These are phyloP conservation scores for Aaosphaeria pasadenensis DNA, from an alignment of 2,329 filamentous ascomycete genomes.

Conservation along the genomic window DNA sequence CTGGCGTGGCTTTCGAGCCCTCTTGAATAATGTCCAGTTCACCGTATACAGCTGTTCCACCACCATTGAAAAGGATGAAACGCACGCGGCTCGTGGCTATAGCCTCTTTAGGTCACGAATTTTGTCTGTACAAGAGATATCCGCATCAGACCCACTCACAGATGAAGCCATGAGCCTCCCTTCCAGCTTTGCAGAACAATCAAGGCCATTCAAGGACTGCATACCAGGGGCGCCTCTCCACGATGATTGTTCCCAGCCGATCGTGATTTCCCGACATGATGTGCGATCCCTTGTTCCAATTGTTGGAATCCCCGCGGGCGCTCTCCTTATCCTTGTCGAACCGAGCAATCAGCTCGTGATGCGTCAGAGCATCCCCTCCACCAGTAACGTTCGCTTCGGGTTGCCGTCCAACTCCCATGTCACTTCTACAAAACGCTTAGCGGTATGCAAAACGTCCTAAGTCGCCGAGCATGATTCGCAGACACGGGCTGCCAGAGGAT, in stretches of 20 bases:
- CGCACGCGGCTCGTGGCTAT: conserved; percentile 13
- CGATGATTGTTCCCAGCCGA: conserved; percentile 6
- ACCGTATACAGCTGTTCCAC: too few species aligned
- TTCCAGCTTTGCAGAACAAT: too few species aligned
- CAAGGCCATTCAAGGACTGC: too few species aligned
- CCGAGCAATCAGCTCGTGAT: conserved; percentile 11
- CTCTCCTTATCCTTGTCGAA: conserved; percentile 6
- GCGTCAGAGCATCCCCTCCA: conserved; percentile 12
- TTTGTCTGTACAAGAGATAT: too few species aligned
- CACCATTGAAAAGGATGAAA: conserved; percentile 2
- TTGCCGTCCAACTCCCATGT: conserved; percentile 17
- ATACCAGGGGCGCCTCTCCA: too few species aligned
- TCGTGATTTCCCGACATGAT: conserved; percentile 18
- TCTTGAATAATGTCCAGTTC: not conserved
- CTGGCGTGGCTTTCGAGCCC: too few species aligned
- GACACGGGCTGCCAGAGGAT: conserved; percentile 8
- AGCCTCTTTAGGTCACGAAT: conserved; percentile 7
- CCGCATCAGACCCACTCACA: too few species aligned
- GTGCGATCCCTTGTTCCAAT: conserved; percentile 7
- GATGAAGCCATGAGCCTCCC: too few species aligned
- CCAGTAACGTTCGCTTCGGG: conserved; percentile 26
- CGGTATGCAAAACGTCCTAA: conserved; percentile 5
- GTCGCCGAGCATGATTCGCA: conserved; percentile 15
- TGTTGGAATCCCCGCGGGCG: not conserved
- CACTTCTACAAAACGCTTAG: not conserved